Percentiles rank a stretch among this genome's conserved stretches.
These are phyloP conservation scores for Tricholomella constricta DNA, from an alignment of 768 basidiomycete species.

Conservation along the genomic window DNA sequence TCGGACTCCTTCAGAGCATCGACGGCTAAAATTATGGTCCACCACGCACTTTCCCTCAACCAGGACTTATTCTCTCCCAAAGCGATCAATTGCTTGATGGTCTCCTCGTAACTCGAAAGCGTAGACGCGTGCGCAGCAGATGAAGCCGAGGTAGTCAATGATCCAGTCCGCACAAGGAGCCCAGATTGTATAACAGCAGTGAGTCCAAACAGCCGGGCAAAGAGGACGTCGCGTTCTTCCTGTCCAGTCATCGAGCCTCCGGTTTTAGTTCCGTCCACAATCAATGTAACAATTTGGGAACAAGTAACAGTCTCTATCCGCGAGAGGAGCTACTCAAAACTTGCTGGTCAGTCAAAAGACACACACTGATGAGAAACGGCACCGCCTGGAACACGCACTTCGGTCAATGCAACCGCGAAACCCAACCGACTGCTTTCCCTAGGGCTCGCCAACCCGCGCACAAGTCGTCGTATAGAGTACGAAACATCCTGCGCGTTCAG, in stretches of 20 bases:
- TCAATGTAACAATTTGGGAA: conserved; percentile 72
- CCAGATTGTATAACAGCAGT: conserved; percentile 85
- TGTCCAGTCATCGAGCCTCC: conserved; percentile 82
- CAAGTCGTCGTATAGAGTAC: conserved; percentile 85
- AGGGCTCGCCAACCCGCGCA: conserved; percentile 88
- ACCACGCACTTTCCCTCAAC: conserved; percentile 92
- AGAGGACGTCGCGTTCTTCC: conserved; percentile 90
- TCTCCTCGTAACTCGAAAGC: conserved; percentile 57
- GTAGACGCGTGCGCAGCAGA: conserved; percentile 56
- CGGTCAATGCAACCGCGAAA: conserved; percentile 94
- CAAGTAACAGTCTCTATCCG: conserved; percentile 78
- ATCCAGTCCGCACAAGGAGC: conserved; percentile 64
- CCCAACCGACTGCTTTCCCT: conserved; percentile 92
- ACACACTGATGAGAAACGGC: background rate
- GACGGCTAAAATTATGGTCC: conserved; percentile 67
- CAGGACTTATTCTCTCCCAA: conserved; percentile 87
- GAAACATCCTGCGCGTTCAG: conserved; percentile 89
- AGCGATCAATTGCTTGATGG: conserved; percentile 59
- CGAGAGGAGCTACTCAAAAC: conserved; percentile 63
- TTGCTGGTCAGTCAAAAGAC: background rate
- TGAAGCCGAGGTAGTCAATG: conserved; percentile 54
- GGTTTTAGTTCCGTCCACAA: conserved; percentile 70
- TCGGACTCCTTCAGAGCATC: conserved; percentile 58
- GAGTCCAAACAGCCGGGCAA: conserved; percentile 91
- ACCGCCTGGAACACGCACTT: conserved; percentile 55